Percentiles rank a stretch among this genome's conserved stretches.
Evolutionary conservation across 345 rosid species (phyloP).

Genomic region (Gossypium sturtianum): DNA sequence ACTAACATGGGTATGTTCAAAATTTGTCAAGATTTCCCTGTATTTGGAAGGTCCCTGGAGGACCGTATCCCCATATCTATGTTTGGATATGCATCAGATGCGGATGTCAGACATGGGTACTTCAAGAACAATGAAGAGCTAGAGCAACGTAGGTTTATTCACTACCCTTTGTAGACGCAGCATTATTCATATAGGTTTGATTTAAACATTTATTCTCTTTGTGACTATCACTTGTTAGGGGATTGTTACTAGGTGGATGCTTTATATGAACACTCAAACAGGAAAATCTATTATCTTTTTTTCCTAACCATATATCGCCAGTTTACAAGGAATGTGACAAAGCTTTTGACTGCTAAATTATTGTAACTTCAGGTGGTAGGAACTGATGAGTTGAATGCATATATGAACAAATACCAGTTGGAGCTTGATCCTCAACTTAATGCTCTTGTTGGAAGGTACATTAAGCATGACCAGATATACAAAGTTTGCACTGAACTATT

Average conservation of each 20-base stretch:
- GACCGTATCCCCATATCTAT: neutral
- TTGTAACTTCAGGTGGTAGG: conserved; percentile 69
- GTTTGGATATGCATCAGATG: neutral
- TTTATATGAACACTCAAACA: neutral
- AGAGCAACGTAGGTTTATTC: neutral
- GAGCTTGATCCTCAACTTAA: conserved; percentile 95
- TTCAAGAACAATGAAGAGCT: neutral
- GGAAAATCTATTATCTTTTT: neutral
- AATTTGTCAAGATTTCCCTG: neutral
- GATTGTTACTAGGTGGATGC: neutral
- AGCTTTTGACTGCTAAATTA: conserved; percentile 3
- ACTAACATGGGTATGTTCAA: neutral
- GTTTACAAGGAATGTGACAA: neutral
- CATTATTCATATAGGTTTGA: neutral
- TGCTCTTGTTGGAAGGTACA: conserved; percentile 84
- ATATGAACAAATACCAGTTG: conserved; percentile 76
- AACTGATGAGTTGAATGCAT: conserved; percentile 85
- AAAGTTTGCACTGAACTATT: neutral
- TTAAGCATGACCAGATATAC: conserved; percentile 1
- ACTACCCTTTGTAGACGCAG: neutral
- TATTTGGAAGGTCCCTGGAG: neutral
- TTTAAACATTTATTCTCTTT: neutral
- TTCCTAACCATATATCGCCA: neutral
- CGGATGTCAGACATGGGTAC: neutral
- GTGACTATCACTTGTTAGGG: neutral